Evolutionary conservation across 2,329 filamentous ascomycete genomes (phyloP).

Genomic region (Coniochaeta sp.): DNA sequence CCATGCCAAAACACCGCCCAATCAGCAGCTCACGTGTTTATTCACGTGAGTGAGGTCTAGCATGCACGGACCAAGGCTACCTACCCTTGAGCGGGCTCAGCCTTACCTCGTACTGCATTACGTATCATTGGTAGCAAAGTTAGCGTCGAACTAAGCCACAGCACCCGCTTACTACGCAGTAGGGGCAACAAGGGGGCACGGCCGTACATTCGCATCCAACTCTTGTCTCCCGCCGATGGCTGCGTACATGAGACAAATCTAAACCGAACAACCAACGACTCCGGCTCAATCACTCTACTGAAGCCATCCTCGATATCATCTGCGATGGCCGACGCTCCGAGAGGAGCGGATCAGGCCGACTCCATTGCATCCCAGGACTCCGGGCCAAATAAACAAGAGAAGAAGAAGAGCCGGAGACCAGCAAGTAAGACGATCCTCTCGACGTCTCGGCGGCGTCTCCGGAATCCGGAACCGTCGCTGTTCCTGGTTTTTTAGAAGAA

Average conservation of each 20-base stretch:
- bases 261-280: neutral
- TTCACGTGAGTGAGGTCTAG: too few species aligned
- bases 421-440: conserved; percentile 54
- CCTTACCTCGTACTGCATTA: too few species aligned
- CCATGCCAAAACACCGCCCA: too few species aligned
- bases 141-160: neutral
- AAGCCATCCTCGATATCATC: neutral
- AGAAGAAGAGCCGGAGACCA: conserved; percentile 85
- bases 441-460: conserved; percentile 8
- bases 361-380: conserved; percentile 49
- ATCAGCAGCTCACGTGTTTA: too few species aligned
- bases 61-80: neutral
- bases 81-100: neutral
- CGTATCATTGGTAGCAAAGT: too few species aligned
- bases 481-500: neutral
- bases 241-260: neutral
- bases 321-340: conserved; percentile 41
- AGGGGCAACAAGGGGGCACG: neutral
- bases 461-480: neutral
- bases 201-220: neutral
- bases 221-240: neutral
- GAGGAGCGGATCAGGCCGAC: conserved; percentile 37
- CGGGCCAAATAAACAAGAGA: conserved; percentile 49
- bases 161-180: neutral
- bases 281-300: neutral